A percentile compares a stretch with the other conserved stretches of the same genome.
phyloP scores from a whole-genome alignment of 306 rosid species.

The Dryas alaskensis region DNA sequence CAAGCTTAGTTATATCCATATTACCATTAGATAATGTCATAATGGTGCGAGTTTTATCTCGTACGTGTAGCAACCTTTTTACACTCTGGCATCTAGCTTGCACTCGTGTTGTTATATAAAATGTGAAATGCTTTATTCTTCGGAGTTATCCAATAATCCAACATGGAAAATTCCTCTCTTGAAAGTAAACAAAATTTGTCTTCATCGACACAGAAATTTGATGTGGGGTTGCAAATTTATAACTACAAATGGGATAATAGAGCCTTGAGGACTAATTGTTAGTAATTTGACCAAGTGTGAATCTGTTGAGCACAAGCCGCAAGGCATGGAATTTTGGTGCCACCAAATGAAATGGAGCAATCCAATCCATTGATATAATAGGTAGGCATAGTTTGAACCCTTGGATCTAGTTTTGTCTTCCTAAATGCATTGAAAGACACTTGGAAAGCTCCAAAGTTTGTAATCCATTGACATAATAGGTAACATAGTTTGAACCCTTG shows the following conservation, averaged over 20 bases:
- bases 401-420: neutral
- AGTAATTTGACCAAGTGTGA: no score
- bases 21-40: no score
- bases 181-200: neutral
- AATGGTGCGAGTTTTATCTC: neutral
- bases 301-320: neutral
- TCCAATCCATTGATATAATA: neutral
- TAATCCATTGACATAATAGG: neutral
- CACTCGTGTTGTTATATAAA: no score
- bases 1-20: no score
- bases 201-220: neutral
- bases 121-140: neutral
- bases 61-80: neutral
- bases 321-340: slow-evolving; percentile 11
- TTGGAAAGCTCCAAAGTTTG: neutral
- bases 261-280: neutral
- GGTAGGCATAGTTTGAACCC: neutral
- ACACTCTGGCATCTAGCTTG: no score
- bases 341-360: neutral
- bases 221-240: neutral
- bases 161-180: neutral
- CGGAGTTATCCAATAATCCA: no score
- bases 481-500: neutral
- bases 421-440: neutral
- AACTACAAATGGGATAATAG: neutral